phyloP scores from a whole-genome alignment of 352 stramenopile genomes.

The Globisporangium mamillatum region DNA sequence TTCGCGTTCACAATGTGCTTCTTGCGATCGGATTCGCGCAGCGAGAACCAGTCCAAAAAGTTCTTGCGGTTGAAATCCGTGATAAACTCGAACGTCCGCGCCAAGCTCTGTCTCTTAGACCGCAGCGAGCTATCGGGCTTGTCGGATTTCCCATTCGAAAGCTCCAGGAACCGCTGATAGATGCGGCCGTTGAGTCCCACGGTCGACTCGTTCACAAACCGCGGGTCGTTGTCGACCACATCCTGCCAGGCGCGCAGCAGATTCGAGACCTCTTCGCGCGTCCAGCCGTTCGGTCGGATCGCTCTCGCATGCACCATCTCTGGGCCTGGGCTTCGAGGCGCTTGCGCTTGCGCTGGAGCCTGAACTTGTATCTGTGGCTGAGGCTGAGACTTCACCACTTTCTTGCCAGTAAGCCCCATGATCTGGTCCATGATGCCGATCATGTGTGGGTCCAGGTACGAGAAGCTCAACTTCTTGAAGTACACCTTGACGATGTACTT shows the following conservation, averaged over 20 bases:
- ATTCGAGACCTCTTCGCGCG: slow-evolving; percentile 11
- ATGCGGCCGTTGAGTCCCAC: slow-evolving; percentile 13
- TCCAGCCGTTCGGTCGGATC: slow-evolving; percentile 15
- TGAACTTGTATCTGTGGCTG: not conserved
- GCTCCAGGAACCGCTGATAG: slow-evolving; percentile 9
- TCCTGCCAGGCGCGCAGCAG: slow-evolving; percentile 11
- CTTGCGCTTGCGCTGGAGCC: not conserved
- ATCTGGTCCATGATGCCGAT: slow-evolving; percentile 12
- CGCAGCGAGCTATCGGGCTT: slow-evolving; percentile 13
- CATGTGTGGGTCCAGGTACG: slow-evolving; percentile 12
- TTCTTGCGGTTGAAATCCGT: slow-evolving; percentile 18
- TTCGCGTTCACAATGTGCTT: slow-evolving; percentile 18
- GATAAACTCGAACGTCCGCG: slow-evolving; percentile 18
- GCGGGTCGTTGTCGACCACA: not conserved
- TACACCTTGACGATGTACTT: slow-evolving; percentile 15
- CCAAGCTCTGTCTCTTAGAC: slow-evolving; percentile 14
- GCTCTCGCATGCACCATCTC: not conserved
- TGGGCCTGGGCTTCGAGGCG: not conserved
- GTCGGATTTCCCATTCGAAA: not conserved
- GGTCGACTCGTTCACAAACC: not conserved
- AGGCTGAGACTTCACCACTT: not conserved
- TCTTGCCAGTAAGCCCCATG: slow-evolving; percentile 1
- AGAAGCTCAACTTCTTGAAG: slow-evolving; percentile 20
- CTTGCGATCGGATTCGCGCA: slow-evolving; percentile 17
- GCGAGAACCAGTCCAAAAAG: slow-evolving; percentile 18